Conservation (phyloP, 2,329 filamentous ascomycete genomes). For the Paraphaeosphaeria sporulosa region DNA sequence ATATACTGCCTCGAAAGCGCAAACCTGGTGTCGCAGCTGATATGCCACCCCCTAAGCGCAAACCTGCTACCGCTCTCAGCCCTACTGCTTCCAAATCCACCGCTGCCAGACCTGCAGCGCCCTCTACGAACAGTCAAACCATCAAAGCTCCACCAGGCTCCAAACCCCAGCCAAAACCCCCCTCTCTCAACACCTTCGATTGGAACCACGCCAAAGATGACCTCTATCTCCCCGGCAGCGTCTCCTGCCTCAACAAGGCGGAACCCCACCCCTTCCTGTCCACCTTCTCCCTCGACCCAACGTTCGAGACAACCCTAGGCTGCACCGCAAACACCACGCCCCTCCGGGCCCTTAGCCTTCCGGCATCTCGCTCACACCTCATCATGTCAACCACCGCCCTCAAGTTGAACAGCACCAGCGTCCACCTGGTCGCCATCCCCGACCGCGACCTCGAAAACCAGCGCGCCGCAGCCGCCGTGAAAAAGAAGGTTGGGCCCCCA, state of each 20-base stretch:
- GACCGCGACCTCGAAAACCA: neutral
- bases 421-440: neutral
- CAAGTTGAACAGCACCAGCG: neutral
- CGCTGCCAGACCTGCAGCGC: too few species aligned
- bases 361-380: neutral
- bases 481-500: neutral
- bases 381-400: neutral
- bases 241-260: neutral
- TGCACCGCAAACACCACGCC: neutral
- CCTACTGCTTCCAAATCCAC: neutral
- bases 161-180: neutral
- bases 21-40: too few species aligned
- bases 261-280: neutral
- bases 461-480: neutral
- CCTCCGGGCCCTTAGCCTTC: conserved; percentile 8
- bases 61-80: neutral
- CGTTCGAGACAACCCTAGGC: neutral
- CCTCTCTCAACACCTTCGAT: neutral
- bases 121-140: neutral
- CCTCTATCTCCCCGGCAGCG: neutral
- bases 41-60: neutral
- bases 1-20: too few species aligned
- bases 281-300: neutral
- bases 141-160: neutral
- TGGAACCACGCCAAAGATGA: neutral